Conservation (phyloP, 129 eudicot genomes). For the Gnaphalium uliginosum region DNA sequence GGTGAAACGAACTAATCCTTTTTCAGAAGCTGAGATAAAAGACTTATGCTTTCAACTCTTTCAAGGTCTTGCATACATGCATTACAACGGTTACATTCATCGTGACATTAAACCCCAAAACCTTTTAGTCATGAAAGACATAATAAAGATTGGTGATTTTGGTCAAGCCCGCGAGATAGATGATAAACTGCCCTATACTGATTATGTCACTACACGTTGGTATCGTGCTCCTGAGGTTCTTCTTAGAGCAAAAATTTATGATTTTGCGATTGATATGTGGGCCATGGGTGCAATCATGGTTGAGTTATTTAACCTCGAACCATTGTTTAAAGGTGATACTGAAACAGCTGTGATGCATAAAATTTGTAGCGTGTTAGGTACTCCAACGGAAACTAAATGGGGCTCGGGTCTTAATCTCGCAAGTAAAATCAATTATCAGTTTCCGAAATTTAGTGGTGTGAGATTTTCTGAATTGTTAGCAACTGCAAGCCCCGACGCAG, state of each 20-base stretch:
- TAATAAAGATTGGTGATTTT: slow-evolving; percentile 15
- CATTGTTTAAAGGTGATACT: too few species aligned
- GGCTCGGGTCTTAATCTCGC: too few species aligned
- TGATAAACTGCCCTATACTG: not conserved
- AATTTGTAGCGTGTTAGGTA: too few species aligned
- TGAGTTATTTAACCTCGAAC: too few species aligned
- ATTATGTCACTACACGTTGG: slow-evolving; percentile 8
- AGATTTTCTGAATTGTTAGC: too few species aligned
- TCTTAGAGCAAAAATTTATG: not conserved
- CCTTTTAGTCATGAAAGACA: slow-evolving; percentile 1
- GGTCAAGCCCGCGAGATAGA: not conserved
- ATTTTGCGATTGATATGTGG: too few species aligned
- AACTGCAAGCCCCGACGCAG: too few species aligned
- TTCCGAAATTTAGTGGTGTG: too few species aligned
- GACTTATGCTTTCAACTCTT: slow-evolving; percentile 6
- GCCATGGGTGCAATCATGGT: too few species aligned
- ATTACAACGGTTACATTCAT: not conserved
- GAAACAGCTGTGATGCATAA: too few species aligned
- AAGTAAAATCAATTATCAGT: too few species aligned
- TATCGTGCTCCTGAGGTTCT: slow-evolving; percentile 29
- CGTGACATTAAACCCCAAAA: slow-evolving; percentile 18
- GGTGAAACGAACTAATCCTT: not conserved
- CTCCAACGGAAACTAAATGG: too few species aligned
- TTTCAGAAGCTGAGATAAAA: slow-evolving; percentile 1
- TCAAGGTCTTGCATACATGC: slow-evolving; percentile 19